These are phyloP conservation scores for Knufia fluminis DNA, from an alignment of 2,329 filamentous ascomycete genomes.

Conservation along the genomic window DNA sequence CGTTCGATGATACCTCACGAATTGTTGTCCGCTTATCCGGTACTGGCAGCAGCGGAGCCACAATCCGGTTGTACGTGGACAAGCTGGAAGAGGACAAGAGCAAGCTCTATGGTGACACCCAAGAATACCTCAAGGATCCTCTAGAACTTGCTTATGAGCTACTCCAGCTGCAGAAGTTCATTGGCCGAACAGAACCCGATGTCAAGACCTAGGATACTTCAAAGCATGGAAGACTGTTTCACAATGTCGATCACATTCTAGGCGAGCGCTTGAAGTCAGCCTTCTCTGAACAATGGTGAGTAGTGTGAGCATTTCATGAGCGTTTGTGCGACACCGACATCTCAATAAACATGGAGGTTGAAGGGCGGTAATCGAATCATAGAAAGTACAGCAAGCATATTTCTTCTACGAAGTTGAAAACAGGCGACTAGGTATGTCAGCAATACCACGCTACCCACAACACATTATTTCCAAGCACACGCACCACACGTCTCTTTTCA, in stretches of 20 bases:
- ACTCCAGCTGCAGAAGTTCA: conserved; percentile 86
- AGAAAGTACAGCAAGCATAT: neutral
- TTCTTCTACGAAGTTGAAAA: neutral
- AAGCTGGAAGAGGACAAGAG: conserved; percentile 77
- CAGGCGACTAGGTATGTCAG: neutral
- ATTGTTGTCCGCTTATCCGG: conserved; percentile 92
- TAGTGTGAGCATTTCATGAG: too few relatives aligned
- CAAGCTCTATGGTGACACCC: conserved; percentile 72
- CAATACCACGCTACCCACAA: neutral
- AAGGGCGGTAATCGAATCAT: neutral
- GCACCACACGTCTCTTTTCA: too few relatives aligned
- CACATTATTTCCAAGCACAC: neutral
- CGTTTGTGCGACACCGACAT: too few relatives aligned
- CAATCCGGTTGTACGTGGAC: conserved; percentile 94
- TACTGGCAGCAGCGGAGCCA: conserved; percentile 89
- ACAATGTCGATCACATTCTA: too few relatives aligned
- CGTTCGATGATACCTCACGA: conserved; percentile 88
- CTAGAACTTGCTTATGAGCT: conserved; percentile 76
- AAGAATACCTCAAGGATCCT: conserved; percentile 87
- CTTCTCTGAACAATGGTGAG: too few relatives aligned
- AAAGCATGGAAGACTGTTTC: neutral
- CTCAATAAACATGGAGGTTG: too few relatives aligned
- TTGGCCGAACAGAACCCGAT: conserved; percentile 86
- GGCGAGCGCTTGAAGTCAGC: too few relatives aligned
- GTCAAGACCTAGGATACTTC: conserved; percentile 70